Evolutionary conservation across 2,329 filamentous ascomycete genomes (phyloP).

Genomic region (Phoma sp.): DNA sequence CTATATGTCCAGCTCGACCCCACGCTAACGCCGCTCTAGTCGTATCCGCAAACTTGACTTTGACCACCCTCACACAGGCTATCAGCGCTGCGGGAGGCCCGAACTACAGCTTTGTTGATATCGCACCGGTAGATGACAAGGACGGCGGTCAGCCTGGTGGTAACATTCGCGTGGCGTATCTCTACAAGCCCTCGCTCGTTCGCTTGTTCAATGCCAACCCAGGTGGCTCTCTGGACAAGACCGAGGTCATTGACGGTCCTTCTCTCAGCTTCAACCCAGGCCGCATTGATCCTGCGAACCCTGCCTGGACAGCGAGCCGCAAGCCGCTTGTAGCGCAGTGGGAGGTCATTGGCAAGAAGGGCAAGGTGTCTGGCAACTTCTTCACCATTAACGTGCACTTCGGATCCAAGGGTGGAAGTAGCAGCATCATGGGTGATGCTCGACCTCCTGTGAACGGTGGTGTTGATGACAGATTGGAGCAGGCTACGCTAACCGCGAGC

Average conservation of each 20-base stretch:
- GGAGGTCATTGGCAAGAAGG: conserved; percentile 62
- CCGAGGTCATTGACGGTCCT: conserved; percentile 63
- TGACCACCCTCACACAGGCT: conserved; percentile 60
- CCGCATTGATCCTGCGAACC: conserved; percentile 66
- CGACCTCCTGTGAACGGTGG: conserved; percentile 71
- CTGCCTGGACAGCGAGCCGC: conserved; percentile 65
- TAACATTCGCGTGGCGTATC: conserved; percentile 74
- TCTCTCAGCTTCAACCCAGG: conserved; percentile 72
- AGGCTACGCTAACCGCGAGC: conserved; percentile 63
- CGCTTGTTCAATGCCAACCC: conserved; percentile 65
- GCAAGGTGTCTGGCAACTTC: conserved; percentile 53
- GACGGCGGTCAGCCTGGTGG: conserved; percentile 73
- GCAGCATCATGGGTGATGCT: conserved; percentile 68
- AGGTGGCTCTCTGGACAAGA: conserved; percentile 61
- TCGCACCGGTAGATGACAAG: conserved; percentile 64
- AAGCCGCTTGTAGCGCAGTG: conserved; percentile 73
- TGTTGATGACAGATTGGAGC: conserved; percentile 61
- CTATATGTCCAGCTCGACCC: background rate
- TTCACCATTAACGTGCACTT: conserved; percentile 77
- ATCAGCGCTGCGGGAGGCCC: conserved; percentile 59
- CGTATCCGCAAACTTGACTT: conserved; percentile 64
- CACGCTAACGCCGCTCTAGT: conserved; percentile 29
- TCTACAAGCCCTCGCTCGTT: conserved; percentile 68
- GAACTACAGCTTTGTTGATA: conserved; percentile 64
- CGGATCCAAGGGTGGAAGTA: conserved; percentile 69